Evolutionary conservation across 2,329 filamentous ascomycete genomes (phyloP).

Genomic region (Arthrobotrys sinensis): DNA sequence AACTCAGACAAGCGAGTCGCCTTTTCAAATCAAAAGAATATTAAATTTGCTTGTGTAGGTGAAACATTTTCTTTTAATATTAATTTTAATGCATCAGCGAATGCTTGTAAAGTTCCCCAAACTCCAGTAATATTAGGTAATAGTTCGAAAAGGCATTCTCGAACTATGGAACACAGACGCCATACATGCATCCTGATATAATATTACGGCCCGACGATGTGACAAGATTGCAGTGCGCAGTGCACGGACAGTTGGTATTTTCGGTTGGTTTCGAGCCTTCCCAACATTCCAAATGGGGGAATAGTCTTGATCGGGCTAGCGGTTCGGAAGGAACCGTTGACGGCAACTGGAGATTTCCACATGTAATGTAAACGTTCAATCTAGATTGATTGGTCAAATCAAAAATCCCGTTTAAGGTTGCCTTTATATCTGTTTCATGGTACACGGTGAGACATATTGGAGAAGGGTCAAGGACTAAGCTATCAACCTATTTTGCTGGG

Average conservation of each 20-base stretch:
- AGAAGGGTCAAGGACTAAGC: conserved; percentile 1
- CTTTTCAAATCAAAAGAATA: too few species aligned
- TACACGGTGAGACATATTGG: conserved; percentile 1
- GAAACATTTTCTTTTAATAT: too few species aligned
- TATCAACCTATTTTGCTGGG: conserved; percentile 2
- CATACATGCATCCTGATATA: conserved; percentile 10
- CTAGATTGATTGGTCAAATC: conserved; percentile 4
- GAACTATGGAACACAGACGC: conserved; percentile 1
- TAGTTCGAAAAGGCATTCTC: not conserved
- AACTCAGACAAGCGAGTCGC: conserved; percentile 1
- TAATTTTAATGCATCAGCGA: too few species aligned
- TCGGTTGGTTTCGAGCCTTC: conserved; percentile 4
- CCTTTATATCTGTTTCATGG: conserved; percentile 4
- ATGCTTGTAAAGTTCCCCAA: too few species aligned
- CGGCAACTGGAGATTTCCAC: not conserved
- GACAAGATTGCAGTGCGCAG: conserved; percentile 1
- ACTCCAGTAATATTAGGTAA: too few species aligned
- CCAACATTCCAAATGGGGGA: conserved; percentile 6
- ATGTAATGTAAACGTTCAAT: conserved; percentile 1
- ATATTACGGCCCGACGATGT: not conserved
- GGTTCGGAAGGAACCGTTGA: conserved; percentile 3
- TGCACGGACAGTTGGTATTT: conserved; percentile 7
- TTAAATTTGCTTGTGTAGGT: too few species aligned
- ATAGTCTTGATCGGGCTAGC: conserved; percentile 7
- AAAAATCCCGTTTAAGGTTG: conserved; percentile 7